Evolutionary conservation across 192 early-diverging fungal species (phyloP).

Genomic region (Gamsiella multidivaricata): DNA sequence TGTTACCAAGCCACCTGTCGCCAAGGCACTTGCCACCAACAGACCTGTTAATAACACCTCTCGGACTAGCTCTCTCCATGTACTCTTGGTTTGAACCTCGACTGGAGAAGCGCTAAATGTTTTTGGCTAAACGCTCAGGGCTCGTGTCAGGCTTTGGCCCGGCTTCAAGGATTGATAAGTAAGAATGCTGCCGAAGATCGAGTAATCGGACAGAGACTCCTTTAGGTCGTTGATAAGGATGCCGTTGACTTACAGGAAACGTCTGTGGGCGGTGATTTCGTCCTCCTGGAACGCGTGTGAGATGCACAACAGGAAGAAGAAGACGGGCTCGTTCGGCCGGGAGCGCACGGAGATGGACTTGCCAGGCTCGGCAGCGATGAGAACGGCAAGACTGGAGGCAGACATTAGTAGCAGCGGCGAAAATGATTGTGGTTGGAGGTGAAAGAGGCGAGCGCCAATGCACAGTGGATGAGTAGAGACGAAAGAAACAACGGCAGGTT

Average conservation of each 20-base stretch:
- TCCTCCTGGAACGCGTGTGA: neutral
- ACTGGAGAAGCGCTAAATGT: neutral
- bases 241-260: neutral
- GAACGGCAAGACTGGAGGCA: neutral
- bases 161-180: constrained; percentile 1
- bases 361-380: neutral
- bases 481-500: no score
- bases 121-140: neutral
- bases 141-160: neutral
- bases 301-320: neutral
- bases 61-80: no score
- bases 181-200: neutral
- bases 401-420: no score
- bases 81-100: no score
- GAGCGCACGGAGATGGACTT: neutral
- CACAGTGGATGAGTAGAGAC: no score
- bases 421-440: no score
- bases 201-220: neutral
- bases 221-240: neutral
- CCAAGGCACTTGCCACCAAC: no score
- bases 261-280: neutral
- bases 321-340: neutral
- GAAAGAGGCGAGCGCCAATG: no score
- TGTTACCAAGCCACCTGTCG: neutral
- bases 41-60: no score